Evolutionary conservation across 1,284 basidiomycete genomes (phyloP).

Genomic region (Cutaneotrichosporon spelunceum): DNA sequence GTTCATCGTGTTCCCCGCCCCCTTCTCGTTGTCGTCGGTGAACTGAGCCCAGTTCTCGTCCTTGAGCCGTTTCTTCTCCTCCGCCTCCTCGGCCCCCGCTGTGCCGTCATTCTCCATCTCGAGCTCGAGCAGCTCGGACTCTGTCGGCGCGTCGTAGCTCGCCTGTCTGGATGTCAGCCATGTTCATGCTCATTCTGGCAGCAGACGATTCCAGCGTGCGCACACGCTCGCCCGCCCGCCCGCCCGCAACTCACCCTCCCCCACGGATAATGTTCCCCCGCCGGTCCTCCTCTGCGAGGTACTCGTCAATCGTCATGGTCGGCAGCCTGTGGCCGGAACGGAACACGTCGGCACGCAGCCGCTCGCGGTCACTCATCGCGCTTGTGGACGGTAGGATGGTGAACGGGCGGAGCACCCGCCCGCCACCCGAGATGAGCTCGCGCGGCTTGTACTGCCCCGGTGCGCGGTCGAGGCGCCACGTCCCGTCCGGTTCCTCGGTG

Average conservation of each 20-base stretch:
- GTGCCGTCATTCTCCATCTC: conserved; percentile 84
- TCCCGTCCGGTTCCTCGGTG: conserved; percentile 53
- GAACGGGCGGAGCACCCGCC: conserved; percentile 81
- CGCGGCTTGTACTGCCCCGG: conserved; percentile 45
- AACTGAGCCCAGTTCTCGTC: conserved; percentile 84
- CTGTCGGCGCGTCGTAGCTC: conserved; percentile 65
- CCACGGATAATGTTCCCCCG: conserved; percentile 82
- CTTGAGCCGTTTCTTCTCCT: conserved; percentile 71
- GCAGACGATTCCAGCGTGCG: too few relatives aligned
- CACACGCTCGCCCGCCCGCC: too few relatives aligned
- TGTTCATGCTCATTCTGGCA: too few relatives aligned
- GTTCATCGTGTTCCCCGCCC: conserved; percentile 93
- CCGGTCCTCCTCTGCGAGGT: conserved; percentile 77
- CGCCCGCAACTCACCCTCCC: conserved; percentile 77
- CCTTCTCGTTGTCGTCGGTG: conserved; percentile 73
- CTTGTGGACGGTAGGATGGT: conserved; percentile 75
- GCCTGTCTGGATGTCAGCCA: conserved; percentile 59
- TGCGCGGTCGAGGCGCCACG: conserved; percentile 70
- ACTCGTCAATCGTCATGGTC: conserved; percentile 96
- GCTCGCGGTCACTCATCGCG: conserved; percentile 60
- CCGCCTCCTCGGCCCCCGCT: conserved; percentile 63
- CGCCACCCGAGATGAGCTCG: conserved; percentile 68
- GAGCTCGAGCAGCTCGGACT: conserved; percentile 69
- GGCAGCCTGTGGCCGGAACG: conserved; percentile 80
- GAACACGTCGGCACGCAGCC: conserved; percentile 77